Evolutionary conservation across 2,329 filamentous ascomycete genomes (phyloP).

Genomic region (Fusarium sp.): DNA sequence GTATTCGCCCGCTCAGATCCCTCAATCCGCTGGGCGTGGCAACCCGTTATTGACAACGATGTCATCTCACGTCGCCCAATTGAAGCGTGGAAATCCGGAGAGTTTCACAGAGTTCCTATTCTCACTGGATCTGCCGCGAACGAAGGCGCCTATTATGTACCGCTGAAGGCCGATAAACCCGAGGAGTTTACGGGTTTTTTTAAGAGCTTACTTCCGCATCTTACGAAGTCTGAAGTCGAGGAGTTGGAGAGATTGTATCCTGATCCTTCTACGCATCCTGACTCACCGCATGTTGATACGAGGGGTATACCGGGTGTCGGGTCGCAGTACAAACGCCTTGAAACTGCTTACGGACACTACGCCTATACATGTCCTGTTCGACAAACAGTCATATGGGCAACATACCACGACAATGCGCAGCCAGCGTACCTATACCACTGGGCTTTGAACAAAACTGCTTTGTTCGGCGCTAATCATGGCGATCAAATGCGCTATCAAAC

Average conservation of each 20-base stretch:
- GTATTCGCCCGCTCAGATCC: constrained; percentile 46
- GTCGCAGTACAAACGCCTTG: constrained; percentile 35
- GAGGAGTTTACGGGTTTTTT: constrained; percentile 46
- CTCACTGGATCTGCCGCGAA: constrained; percentile 47
- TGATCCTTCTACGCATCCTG: constrained; percentile 29
- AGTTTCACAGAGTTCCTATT: constrained; percentile 48
- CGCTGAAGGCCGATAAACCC: constrained; percentile 28
- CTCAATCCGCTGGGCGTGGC: constrained; percentile 49
- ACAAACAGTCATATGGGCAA: constrained; percentile 41
- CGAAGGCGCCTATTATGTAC: constrained; percentile 48
- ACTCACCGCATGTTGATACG: constrained; percentile 34
- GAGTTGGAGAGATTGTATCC: constrained; percentile 37
- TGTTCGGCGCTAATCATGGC: constrained; percentile 41
- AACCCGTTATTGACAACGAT: constrained; percentile 47
- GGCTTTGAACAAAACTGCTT: constrained; percentile 44
- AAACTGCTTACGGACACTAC: constrained; percentile 42
- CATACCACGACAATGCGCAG: constrained; percentile 32
- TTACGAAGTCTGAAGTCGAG: constrained; percentile 22
- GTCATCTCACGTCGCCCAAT: constrained; percentile 47
- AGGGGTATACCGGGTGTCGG: constrained; percentile 27
- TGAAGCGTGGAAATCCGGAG: constrained; percentile 49
- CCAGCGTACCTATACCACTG: constrained; percentile 48
- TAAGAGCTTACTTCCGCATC: constrained; percentile 43
- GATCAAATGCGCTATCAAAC: constrained; percentile 50
- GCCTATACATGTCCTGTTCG: constrained; percentile 41